Evolutionary conservation across 2,329 filamentous ascomycete species (phyloP).

Genomic region (Xylariaceae sp.): DNA sequence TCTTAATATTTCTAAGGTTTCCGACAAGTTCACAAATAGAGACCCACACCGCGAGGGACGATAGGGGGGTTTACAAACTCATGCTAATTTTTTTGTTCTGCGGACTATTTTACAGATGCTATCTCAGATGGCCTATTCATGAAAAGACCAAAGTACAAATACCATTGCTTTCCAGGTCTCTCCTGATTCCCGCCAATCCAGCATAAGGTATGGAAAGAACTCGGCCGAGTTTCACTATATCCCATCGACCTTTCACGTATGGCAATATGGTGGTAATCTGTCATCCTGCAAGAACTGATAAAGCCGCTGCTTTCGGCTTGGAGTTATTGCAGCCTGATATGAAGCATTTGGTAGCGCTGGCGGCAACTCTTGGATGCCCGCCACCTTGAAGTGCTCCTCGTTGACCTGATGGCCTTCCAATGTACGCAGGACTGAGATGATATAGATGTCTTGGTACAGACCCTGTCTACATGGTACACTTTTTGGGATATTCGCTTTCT

Average conservation of each 20-base stretch:
- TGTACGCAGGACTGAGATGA: no score
- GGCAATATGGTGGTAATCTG: neutral
- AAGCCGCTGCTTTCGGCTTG: no score
- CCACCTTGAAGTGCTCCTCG: no score
- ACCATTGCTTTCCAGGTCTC: constrained; percentile 17
- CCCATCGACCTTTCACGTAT: constrained; percentile 7
- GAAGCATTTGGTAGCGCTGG: no score
- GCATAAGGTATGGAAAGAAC: constrained; percentile 3
- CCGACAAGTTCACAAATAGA: no score
- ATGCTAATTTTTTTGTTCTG: neutral
- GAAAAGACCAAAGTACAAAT: constrained; percentile 16
- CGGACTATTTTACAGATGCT: constrained; percentile 12
- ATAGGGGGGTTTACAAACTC: neutral
- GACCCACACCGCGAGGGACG: neutral
- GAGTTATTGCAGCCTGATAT: no score
- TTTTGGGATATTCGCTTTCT: neutral
- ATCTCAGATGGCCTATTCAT: constrained; percentile 9
- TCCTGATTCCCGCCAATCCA: neutral
- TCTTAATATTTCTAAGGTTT: no score
- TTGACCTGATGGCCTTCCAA: no score
- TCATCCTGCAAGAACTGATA: no score
- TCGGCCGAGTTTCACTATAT: constrained; percentile 16
- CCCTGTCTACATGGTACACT: neutral
- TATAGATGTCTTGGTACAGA: no score
- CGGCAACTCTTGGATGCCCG: no score